Conservation (phyloP, 73 alveolate genomes). For the Paraurostyla sp. region DNA sequence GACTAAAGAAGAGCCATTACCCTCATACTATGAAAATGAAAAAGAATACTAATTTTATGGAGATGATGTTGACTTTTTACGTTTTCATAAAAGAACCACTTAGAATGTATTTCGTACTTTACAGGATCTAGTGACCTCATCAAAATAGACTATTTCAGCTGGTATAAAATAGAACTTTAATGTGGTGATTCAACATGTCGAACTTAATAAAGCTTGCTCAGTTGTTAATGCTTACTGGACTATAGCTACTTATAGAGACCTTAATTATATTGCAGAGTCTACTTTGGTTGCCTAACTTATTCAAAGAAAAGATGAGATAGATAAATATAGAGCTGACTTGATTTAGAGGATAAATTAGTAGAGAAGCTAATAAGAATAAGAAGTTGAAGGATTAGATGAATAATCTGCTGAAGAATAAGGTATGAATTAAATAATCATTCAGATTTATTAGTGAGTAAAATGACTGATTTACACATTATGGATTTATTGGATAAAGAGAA, state of each 20-base stretch:
- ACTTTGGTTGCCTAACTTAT: neutral
- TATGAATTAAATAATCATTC: neutral
- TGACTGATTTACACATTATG: neutral
- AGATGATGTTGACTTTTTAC: constrained; percentile 68
- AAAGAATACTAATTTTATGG: constrained; percentile 64
- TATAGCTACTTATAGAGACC: neutral
- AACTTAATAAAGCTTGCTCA: constrained; percentile 73
- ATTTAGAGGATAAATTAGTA: too few species aligned
- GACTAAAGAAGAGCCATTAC: constrained; percentile 12
- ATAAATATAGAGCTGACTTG: neutral
- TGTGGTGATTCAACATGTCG: constrained; percentile 24
- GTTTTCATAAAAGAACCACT: constrained; percentile 71
- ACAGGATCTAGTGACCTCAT: neutral
- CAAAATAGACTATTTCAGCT: neutral
- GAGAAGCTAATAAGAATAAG: too few species aligned
- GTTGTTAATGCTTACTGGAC: constrained; percentile 73
- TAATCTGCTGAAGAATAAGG: neutral
- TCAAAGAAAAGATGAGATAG: constrained; percentile 8
- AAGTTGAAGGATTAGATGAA: constrained; percentile 1
- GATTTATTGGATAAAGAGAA: constrained; percentile 23
- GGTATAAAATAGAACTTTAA: constrained; percentile 30
- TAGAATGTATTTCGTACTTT: constrained; percentile 32
- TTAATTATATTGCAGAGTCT: neutral
- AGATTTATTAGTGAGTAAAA: neutral
- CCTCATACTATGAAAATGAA: constrained; percentile 5